Evolutionary conservation across 768 basidiomycete species (phyloP), one percentile per base, ranked within the genome.

Genomic region (Lentinula raphanica): DNA sequence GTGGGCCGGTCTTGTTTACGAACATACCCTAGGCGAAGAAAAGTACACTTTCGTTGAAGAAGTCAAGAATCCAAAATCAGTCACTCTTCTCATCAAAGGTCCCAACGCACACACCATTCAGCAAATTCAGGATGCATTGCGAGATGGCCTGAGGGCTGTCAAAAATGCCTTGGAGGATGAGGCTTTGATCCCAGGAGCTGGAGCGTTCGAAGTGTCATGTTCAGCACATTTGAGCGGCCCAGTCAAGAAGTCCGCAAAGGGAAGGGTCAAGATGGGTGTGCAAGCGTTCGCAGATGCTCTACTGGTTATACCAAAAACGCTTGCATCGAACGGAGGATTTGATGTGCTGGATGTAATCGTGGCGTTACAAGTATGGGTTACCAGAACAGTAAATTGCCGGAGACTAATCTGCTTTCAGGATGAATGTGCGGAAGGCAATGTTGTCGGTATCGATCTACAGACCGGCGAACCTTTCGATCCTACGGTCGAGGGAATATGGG

Each of bases 1-100:
- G 31, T 97, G 92, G 90, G 97, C 97, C 40, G 97, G 97, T 8
- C 85, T 98, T 61, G 94, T 99, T 29, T 99, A 99, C 76, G 97
- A 99, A 74, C 94, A 98, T 74, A 98, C 95, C 19, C 83, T 99
- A 31, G 97, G 97, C 63, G 97, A 99, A 75, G 97, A 99, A 69
- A 99, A 98, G 69, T 99, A 82, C 73, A 99, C 97, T 0, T 98
- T 98, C 69, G 79, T 99, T 56, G 97, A 98, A 73, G 92, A 99
- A 62, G 96, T 98, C 71, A 92, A 89, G 73, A 84, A 88, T 60
- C 96, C 97, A 28, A 95, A 92, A 79, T 89, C 87, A 58, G 97
- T 98, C 54, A 98, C 97, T 4, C 79, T 99, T 58, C 81, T 99
- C 61, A 91, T 99, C 78, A 99, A 99, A 74, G 97, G 95, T 27